phyloP scores from a whole-genome alignment of 345 rosid genomes.

The Eucalyptus urophylla region DNA sequence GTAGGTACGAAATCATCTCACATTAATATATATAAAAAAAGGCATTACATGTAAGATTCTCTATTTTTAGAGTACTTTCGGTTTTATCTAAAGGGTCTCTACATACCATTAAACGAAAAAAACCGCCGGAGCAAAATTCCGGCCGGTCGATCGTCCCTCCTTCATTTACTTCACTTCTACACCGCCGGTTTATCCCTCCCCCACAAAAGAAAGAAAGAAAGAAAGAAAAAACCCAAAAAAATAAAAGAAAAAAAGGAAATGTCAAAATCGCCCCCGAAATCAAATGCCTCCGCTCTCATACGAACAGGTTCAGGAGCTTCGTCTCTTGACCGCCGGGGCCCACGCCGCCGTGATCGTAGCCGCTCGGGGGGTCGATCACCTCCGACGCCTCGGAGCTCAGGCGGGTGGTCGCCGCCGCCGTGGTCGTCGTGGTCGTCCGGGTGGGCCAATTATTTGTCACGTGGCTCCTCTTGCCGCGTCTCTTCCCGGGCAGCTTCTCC shows the following conservation, averaged over 20 bases:
- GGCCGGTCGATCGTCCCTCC: background rate
- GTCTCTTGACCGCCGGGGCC: background rate
- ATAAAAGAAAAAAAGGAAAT: background rate
- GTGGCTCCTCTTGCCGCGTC: slow-evolving; percentile 12
- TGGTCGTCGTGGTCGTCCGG: background rate
- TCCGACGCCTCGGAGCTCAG: slow-evolving; percentile 1
- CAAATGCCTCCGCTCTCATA: slow-evolving; percentile 6
- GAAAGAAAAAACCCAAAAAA: background rate
- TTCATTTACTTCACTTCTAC: background rate
- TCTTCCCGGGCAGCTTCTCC: background rate
- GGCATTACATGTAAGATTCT: background rate
- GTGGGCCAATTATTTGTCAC: slow-evolving; percentile 6
- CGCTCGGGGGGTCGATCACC: background rate
- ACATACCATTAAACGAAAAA: background rate
- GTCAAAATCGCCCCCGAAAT: background rate
- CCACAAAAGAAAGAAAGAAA: background rate
- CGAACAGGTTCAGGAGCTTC: slow-evolving; percentile 59
- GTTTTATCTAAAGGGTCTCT: background rate
- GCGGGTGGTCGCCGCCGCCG: background rate
- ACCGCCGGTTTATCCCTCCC: background rate
- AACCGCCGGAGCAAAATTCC: background rate
- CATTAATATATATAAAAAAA: background rate
- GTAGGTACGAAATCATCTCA: background rate
- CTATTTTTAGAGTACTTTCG: background rate
- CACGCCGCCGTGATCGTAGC: background rate